Conservation (phyloP, 148 eudicot genomes). For the Spergularia marina region DNA sequence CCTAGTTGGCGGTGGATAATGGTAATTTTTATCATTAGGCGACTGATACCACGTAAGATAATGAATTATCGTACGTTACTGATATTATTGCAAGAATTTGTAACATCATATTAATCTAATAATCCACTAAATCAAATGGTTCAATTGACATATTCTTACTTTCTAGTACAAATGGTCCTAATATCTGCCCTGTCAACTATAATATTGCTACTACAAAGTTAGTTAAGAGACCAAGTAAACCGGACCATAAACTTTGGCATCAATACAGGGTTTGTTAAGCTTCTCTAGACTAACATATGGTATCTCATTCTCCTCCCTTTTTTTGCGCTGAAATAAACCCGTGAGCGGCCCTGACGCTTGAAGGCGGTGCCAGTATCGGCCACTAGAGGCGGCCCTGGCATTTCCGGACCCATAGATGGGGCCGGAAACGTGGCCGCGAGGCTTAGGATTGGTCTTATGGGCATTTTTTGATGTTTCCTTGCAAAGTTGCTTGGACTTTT, state of each 20-base stretch:
- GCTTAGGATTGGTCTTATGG: constrained; percentile 3
- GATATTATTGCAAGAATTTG: too few species aligned
- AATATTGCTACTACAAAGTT: not conserved
- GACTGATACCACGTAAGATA: too few species aligned
- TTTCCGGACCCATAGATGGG: constrained; percentile 11
- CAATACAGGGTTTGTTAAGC: constrained; percentile 16
- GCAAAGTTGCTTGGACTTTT: constrained; percentile 1
- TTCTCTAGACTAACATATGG: constrained; percentile 29
- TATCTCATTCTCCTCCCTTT: constrained; percentile 5
- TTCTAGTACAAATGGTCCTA: constrained; percentile 9
- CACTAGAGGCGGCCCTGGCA: not conserved
- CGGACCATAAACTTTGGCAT: constrained; percentile 31
- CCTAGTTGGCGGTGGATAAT: too few species aligned
- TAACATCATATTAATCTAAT: too few species aligned
- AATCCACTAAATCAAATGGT: not conserved
- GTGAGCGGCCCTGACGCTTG: constrained; percentile 24
- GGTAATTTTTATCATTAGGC: too few species aligned
- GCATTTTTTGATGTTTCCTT: not conserved
- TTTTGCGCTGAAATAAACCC: constrained; percentile 15
- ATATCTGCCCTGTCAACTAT: not conserved
- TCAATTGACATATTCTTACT: not conserved
- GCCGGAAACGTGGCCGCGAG: constrained; percentile 13
- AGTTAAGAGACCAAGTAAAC: constrained; percentile 26
- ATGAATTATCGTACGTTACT: too few species aligned
- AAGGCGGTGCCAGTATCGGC: constrained; percentile 2